A percentile compares a stretch with the other conserved stretches of the same genome.
Conservation (phyloP, 768 basidiomycete genomes). For the Boletus reticuloceps region DNA sequence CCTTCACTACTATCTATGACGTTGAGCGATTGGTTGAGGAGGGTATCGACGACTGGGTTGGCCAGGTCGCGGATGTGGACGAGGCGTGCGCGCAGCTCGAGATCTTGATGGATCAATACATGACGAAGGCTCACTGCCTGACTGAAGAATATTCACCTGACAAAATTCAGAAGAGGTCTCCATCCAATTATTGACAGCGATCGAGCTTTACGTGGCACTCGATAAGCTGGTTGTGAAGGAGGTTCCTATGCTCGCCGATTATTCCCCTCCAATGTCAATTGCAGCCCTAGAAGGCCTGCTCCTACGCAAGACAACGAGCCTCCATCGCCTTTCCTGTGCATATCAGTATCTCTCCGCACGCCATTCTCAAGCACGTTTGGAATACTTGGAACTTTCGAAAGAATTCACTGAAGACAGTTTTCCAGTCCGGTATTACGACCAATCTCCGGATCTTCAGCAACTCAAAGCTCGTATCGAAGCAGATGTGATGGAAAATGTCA, state of each 20-base stretch:
- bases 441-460: background rate
- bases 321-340: background rate
- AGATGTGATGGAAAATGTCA: background rate
- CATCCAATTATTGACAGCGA: constrained; percentile 35
- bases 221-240: background rate
- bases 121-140: constrained; percentile 9
- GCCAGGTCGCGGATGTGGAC: background rate
- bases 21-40: constrained; percentile 34
- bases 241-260: background rate
- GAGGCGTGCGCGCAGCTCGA: constrained; percentile 14
- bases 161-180: constrained; percentile 35
- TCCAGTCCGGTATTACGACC: background rate
- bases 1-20: constrained; percentile 30
- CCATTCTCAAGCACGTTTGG: background rate
- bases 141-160: background rate
- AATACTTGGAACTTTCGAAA: background rate
- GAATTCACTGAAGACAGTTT: background rate
- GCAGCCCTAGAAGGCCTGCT: background rate
- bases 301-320: background rate
- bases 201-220: constrained; percentile 9
- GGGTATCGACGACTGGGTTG: constrained; percentile 34
- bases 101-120: constrained; percentile 24
- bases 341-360: background rate
- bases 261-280: background rate
- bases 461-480: background rate